These are phyloP conservation scores for Vanderwaltozyma verrucispora DNA, from an alignment of 805 yeast species.

Conservation along the genomic window DNA sequence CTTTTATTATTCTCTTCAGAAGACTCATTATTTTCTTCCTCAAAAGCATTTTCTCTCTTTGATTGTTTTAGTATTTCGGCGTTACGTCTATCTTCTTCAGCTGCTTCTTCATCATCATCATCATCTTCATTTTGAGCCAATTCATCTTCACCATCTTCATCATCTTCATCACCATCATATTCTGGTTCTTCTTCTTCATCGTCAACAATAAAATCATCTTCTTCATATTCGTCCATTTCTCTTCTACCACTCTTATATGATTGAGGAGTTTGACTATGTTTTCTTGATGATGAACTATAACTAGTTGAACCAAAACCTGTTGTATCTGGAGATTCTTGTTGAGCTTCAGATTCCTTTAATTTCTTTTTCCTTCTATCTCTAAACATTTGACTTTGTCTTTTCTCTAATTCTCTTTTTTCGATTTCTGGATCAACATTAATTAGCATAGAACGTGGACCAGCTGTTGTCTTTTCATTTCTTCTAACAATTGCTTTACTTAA, in stretches of 20 bases:
- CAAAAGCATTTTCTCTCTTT: constrained; percentile 44
- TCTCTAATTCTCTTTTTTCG: constrained; percentile 57
- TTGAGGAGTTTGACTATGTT: constrained; percentile 3
- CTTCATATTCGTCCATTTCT: constrained; percentile 24
- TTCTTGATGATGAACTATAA: constrained; percentile 7
- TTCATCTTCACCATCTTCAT: constrained; percentile 21
- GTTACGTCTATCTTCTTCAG: constrained; percentile 34
- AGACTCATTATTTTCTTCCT: constrained; percentile 20
- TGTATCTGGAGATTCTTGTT: constrained; percentile 36
- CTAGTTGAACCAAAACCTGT: constrained; percentile 12
- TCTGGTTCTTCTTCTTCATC: constrained; percentile 28
- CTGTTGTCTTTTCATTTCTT: constrained; percentile 27
- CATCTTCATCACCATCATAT: constrained; percentile 20
- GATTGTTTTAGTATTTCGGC: constrained; percentile 49
- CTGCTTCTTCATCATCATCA: constrained; percentile 38
- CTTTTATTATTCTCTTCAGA: constrained; percentile 20
- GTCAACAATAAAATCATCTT: constrained; percentile 28
- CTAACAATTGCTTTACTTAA: constrained; percentile 57
- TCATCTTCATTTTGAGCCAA: constrained; percentile 36
- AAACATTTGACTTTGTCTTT: constrained; percentile 50
- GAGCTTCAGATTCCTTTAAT: constrained; percentile 44
- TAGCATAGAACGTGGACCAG: constrained; percentile 32
- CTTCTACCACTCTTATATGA: constrained; percentile 9
- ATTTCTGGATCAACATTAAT: constrained; percentile 55
- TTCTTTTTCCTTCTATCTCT: constrained; percentile 58